Conservation (phyloP, 1,139 yeast genomes). For the Protomyces inouyei region DNA sequence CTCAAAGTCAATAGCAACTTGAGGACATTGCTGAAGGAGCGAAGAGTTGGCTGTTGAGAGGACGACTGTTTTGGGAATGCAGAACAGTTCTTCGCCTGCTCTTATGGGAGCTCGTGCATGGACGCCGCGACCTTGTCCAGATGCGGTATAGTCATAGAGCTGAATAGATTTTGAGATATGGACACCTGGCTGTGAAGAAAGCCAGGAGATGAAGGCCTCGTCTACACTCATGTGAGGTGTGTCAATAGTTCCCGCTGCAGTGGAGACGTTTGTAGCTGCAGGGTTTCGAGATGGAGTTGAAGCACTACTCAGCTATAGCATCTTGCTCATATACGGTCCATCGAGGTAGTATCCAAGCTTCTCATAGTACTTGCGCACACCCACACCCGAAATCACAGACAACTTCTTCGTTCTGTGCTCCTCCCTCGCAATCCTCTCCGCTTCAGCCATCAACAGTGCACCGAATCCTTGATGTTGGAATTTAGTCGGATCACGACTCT, state of each 20-base stretch:
- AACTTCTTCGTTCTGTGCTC: constrained; percentile 92
- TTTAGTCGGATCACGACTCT: constrained; percentile 94
- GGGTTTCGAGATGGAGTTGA: background rate
- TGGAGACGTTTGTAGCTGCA: no score
- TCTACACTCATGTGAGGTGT: constrained; percentile 38
- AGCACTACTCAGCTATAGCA: background rate
- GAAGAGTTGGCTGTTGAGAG: constrained; percentile 55
- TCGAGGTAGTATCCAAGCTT: constrained; percentile 85
- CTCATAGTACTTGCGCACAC: constrained; percentile 92
- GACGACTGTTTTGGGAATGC: constrained; percentile 57
- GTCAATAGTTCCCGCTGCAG: background rate
- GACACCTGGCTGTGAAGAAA: constrained; percentile 44
- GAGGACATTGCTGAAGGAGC: constrained; percentile 42
- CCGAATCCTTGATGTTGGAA: constrained; percentile 99
- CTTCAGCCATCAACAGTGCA: constrained; percentile 94
- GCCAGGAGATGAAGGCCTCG: constrained; percentile 51
- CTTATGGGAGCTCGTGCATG: constrained; percentile 58
- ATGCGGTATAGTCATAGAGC: constrained; percentile 55
- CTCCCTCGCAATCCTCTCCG: constrained; percentile 88
- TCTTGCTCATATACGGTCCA: constrained; percentile 45
- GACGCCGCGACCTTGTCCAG: constrained; percentile 73
- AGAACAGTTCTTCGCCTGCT: constrained; percentile 55
- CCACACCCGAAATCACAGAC: constrained; percentile 94
- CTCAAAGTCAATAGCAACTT: constrained; percentile 38
- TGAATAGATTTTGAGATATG: constrained; percentile 53